These are phyloP conservation scores for Cladosporium austrohemisphaericum DNA, from an alignment of 2,329 filamentous ascomycete species.

Conservation along the genomic window DNA sequence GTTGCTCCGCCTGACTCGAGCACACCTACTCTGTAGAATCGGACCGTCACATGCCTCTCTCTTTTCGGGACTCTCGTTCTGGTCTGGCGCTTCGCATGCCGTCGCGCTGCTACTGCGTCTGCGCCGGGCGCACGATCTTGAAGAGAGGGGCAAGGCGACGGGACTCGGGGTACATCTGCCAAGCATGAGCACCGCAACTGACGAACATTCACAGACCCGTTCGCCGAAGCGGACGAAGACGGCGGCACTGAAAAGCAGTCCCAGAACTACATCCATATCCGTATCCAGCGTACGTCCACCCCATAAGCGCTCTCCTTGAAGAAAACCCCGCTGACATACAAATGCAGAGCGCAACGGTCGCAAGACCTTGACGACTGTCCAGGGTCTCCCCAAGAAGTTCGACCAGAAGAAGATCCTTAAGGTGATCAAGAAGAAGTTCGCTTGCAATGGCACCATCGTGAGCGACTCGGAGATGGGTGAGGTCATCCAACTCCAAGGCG, in stretches of 20 bases:
- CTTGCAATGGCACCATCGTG: conserved; percentile 99
- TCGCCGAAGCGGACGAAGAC: conserved; percentile 99
- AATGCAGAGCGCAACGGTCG: conserved; percentile 96
- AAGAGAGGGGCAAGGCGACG: conserved; percentile 11
- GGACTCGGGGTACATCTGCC: background rate
- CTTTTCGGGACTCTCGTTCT: background rate
- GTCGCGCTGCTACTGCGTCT: background rate
- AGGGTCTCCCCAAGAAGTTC: conserved; percentile 98
- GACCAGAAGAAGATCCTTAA: conserved; percentile 99
- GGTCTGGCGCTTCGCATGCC: background rate
- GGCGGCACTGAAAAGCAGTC: conserved; percentile 91
- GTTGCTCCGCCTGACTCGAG: conserved; percentile 35
- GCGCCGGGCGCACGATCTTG: background rate
- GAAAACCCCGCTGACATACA: background rate
- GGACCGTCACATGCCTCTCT: background rate
- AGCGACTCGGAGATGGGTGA: conserved; percentile 94
- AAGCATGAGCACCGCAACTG: background rate
- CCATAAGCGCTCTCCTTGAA: background rate
- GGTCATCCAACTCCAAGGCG: conserved; percentile 98
- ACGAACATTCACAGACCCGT: conserved; percentile 69
- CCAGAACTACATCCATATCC: conserved; percentile 99
- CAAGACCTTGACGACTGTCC: conserved; percentile 99
- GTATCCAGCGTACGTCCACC: conserved; percentile 83
- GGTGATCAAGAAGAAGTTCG: conserved; percentile 99
- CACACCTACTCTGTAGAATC: background rate